Evolutionary conservation across 2,329 filamentous ascomycete genomes (phyloP), one percentile per base, ranked within the genome.

Genomic region (Zymoseptoria tritici): DNA sequence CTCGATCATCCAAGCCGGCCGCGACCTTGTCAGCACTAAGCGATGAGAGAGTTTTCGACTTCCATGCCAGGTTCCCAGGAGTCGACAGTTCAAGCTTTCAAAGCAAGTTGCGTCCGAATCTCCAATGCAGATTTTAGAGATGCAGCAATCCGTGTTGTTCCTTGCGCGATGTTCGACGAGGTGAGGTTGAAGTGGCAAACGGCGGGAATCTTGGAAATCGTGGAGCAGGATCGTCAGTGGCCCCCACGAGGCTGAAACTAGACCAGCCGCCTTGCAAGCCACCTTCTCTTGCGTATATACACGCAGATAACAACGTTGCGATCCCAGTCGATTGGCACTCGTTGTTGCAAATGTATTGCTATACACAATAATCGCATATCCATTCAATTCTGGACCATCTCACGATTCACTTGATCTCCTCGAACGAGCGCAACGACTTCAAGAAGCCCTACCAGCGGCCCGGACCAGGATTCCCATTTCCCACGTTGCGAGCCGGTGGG

Each of bases 341-440:
- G 5, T 24, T 4, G 22, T 24, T 24, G 22, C 22, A 24, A 24
- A 2, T 24, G 22, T 24, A 24, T 24, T 24, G 22, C 21, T 22
- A 4, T 2, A 22, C 4, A 22, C 21, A 4, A 2, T 4, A 2
- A 4, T 4, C 2, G 2, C 2, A 2, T 4, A 2, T 22, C 4
- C 21, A 22, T 22, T 22, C 21, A 4, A 2, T 22, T 22, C 21
- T 22, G 21, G 21, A 22, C 2, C 4, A 22, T 22, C 21, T 22
- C 21, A 22, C 21, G 21, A 4, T 22, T 22, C 21, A 22, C 21
- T 22, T 22, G 21, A 22, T 22, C 21, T 22, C 21, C 24, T 26
- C 24, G 5, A 26, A 26, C 24, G 24, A 26, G 24, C 31, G 31
- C 31, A 36, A 36, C 31, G 31, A 36, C 31, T 36, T 16, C 9